Conservation (phyloP, 2,329 filamentous ascomycete species). For the Neonectria punicea region DNA sequence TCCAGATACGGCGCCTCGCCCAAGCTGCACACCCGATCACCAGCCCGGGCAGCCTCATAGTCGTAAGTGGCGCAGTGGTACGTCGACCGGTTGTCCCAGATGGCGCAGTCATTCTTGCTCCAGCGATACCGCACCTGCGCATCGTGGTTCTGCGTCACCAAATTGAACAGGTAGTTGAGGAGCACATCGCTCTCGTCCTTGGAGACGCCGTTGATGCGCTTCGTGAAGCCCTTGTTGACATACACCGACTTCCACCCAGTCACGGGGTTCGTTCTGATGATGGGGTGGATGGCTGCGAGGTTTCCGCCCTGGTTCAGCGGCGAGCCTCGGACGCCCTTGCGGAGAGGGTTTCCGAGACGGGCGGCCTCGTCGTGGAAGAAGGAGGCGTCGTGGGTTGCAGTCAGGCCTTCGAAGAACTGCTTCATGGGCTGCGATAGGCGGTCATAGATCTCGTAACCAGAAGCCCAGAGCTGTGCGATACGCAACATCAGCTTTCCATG, state of each 20-base stretch:
- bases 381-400: slow-evolving; percentile 57
- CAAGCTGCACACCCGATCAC: slow-evolving; percentile 54
- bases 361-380: slow-evolving; percentile 63
- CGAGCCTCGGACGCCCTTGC: slow-evolving; percentile 59
- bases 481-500: slow-evolving; percentile 47
- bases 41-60: slow-evolving; percentile 59
- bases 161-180: slow-evolving; percentile 59
- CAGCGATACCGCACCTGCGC: slow-evolving; percentile 65
- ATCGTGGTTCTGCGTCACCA: slow-evolving; percentile 66
- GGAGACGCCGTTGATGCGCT: slow-evolving; percentile 64
- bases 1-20: slow-evolving; percentile 58
- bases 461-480: slow-evolving; percentile 65
- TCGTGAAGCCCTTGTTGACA: slow-evolving; percentile 62
- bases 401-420: slow-evolving; percentile 59
- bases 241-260: slow-evolving; percentile 68
- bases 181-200: slow-evolving; percentile 64
- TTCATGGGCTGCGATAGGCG: slow-evolving; percentile 60
- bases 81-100: slow-evolving; percentile 72
- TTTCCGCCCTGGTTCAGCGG: slow-evolving; percentile 66
- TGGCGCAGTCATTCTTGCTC: slow-evolving; percentile 64
- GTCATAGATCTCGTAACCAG: slow-evolving; percentile 69
- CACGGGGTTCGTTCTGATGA: slow-evolving; percentile 69
- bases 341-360: slow-evolving; percentile 57
- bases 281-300: slow-evolving; percentile 62
- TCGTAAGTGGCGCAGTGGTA: slow-evolving; percentile 69